Conservation (phyloP, 1,284 basidiomycete species). For the Ceratobasidium papillatum region DNA sequence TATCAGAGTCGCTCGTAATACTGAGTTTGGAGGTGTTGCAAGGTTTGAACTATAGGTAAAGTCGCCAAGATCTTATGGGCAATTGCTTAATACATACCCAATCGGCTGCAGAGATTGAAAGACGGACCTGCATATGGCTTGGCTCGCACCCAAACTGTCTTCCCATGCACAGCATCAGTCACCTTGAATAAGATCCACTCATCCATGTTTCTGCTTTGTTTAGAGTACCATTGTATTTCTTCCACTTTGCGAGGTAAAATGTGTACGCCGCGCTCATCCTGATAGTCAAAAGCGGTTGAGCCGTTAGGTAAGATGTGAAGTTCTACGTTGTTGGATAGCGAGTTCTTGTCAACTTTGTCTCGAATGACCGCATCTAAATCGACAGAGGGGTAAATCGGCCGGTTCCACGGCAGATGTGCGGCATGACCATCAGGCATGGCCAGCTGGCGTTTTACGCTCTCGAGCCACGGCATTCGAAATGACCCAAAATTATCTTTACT, state of each 20-base stretch:
- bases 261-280: not conserved
- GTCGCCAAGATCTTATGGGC: not conserved
- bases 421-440: conserved; percentile 73
- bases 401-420: conserved; percentile 73
- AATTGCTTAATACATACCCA: not conserved
- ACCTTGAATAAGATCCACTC: conserved; percentile 30
- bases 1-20: not conserved
- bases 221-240: conserved; percentile 13
- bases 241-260: not conserved
- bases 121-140: conserved; percentile 5
- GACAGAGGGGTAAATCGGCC: conserved; percentile 54
- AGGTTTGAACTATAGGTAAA: not conserved
- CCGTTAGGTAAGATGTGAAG: not conserved
- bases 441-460: conserved; percentile 72
- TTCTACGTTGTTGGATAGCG: not conserved
- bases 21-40: not conserved
- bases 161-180: not conserved
- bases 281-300: conserved; percentile 3
- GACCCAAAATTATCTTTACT: conserved; percentile 73
- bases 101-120: not conserved
- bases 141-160: conserved; percentile 7
- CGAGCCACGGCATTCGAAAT: conserved; percentile 75
- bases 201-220: conserved; percentile 15
- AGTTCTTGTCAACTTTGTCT: no score
- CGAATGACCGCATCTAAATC: conserved; percentile 70